Evolutionary conservation across 1,284 basidiomycete species (phyloP), one percentile per base, ranked within the genome.

Genomic region (Boletus semigastroideus): DNA sequence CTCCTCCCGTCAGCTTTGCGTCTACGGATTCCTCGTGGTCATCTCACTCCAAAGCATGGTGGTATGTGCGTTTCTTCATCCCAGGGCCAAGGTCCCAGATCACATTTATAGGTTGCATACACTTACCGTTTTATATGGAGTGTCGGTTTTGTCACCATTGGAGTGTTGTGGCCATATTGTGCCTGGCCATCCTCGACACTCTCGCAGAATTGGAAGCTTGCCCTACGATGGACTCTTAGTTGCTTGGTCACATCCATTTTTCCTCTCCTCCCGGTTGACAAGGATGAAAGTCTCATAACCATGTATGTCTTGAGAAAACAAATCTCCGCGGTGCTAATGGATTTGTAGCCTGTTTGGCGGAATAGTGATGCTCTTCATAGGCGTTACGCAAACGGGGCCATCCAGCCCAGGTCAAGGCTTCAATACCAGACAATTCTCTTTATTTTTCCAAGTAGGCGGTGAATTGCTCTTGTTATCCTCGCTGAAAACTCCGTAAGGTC

Each of bases 41-140:
- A 60, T 56, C 0, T 74, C 76, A 4, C 72, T 92, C 42, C 78
- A 89, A 59, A 74, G 78, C 41, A 90, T 92, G 83, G 90, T 90
- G 58, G 83, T 90, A 64, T 59, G 90, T 71, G 55, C 30, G 17
- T 37, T 48, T 42, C 17, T 12, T 40, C 20, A 10, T 27, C 47
- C 9, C 17, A 33, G 53, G 42, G 34, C 28, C 22, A 17, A 47
- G 25, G 6, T 46, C 46, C 19, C 31, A 25, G n/a, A 30, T 43
- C 44, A 82, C 17, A 13, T 46, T 16, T 46, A 20, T 48, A 90
- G 88, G 68, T 73, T 39, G 88, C 79, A 7, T 91, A 90, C 63
- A 85, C 82, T 1, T 77, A 86, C 58, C 77, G 92, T 9, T 74
- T 74, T 1, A 76, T 90, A 10, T 94, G 92, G 89, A 86, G 87